These are phyloP conservation scores for Daedaleopsis nitida DNA, from an alignment of 768 basidiomycete genomes.

Conservation along the genomic window DNA sequence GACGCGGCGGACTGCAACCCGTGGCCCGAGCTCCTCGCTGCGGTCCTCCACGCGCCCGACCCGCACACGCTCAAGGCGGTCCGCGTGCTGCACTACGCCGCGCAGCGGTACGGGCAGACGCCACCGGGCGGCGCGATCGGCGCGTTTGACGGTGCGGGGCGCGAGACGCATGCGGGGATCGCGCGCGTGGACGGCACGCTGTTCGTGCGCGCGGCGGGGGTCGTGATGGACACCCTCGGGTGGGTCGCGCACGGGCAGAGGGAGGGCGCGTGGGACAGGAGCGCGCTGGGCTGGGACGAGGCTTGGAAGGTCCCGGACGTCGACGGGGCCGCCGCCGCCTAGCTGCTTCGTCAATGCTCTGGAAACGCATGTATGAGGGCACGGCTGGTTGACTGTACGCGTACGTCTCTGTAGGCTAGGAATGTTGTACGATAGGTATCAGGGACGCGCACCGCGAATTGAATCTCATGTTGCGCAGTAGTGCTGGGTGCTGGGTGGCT, in stretches of 20 bases:
- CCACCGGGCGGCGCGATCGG: slow-evolving; percentile 44
- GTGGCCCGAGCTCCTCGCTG: slow-evolving; percentile 53
- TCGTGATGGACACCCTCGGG: slow-evolving; percentile 55
- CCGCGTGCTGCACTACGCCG: slow-evolving; percentile 50
- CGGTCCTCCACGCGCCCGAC: slow-evolving; percentile 50
- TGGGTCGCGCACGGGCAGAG: slow-evolving; percentile 57
- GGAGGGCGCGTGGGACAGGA: slow-evolving; percentile 54
- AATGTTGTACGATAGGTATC: background rate
- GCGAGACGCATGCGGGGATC: slow-evolving; percentile 50
- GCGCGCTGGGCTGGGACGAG: slow-evolving; percentile 61
- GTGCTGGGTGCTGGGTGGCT: too few species aligned
- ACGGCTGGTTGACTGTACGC: background rate
- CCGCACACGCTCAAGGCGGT: slow-evolving; percentile 43
- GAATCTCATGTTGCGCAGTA: too few species aligned
- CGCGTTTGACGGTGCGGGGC: slow-evolving; percentile 39
- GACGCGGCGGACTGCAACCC: slow-evolving; percentile 46
- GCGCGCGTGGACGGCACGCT: slow-evolving; percentile 53
- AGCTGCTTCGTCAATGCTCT: too few species aligned
- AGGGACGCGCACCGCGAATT: too few species aligned
- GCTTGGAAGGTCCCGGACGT: slow-evolving; percentile 48
- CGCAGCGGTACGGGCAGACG: slow-evolving; percentile 47
- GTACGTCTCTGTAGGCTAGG: background rate
- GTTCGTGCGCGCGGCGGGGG: slow-evolving; percentile 59
- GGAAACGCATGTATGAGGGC: too few species aligned
- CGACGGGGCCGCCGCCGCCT: too few species aligned